Base-by-base conservation (phyloP, 495 filamentous ascomycete species). In the Xylaria sp. region DNA sequence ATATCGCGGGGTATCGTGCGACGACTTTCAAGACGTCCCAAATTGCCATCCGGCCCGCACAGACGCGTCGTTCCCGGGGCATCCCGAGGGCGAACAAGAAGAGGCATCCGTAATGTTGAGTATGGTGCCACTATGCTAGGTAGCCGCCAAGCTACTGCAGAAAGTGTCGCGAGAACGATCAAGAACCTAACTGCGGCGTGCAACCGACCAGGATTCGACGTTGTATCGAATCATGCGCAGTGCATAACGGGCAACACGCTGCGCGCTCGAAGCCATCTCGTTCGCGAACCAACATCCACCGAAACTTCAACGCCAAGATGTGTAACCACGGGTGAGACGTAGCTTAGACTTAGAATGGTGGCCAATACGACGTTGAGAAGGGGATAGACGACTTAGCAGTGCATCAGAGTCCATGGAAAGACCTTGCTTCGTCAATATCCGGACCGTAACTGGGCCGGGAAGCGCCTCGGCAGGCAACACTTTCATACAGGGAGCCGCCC, bases 241-340 rank as follows among this genome's bases (percentile, higher is more conserved):
- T 43, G 86, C 82, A 6, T 89, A 81, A 81, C 87, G 84, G 68
- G 86, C 81, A 6, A 31, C 19, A 37, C 17, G 0, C 33, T 37
- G 17, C 57, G 33, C 31, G 31, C 57, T 59, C 19, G 17, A 37
- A 37, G 31, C 31, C 31, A 59, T 59, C 6, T 37, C 57, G n/a
- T 59, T 59, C 19, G 57, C 57, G 37, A 59, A 21, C 57, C 57
- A 40, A 37, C 29, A n/a, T 3, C 57, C 33, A 59, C 57, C 31
- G 86, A 70, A 84, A 89, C 72, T 79, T 89, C 61, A 88, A 87
- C 68, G 80, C 79, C 37, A 89, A 89, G 74, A 89, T 89, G 86
- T 72, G 77, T n/a, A 87, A 87, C 1, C 83, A 78, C 65, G 88
- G 87, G 2, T 89, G 86, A 84, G 79, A 88, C 52, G 40, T 68